phyloP scores from a whole-genome alignment of 2,329 filamentous ascomycete genomes.

The Phaeoacremonium minimum region DNA sequence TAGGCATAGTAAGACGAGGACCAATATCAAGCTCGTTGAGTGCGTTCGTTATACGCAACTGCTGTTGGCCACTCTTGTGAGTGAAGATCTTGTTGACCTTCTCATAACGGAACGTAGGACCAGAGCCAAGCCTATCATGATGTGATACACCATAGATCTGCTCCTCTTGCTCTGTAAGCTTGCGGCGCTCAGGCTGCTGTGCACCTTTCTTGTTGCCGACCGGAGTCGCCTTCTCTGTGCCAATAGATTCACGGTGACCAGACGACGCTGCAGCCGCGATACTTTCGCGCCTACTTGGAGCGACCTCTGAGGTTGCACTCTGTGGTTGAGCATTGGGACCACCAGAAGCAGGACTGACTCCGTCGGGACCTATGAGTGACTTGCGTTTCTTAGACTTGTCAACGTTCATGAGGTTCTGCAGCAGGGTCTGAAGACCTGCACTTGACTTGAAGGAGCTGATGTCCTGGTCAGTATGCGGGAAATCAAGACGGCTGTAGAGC shows the following conservation, averaged over 20 bases:
- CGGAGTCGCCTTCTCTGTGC: slow-evolving; percentile 29
- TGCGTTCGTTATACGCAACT: slow-evolving; percentile 68
- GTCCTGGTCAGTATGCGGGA: slow-evolving; percentile 66
- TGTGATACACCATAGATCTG: slow-evolving; percentile 77
- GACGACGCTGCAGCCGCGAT: slow-evolving; percentile 35
- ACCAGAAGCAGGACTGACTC: slow-evolving; percentile 38
- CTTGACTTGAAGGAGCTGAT: slow-evolving; percentile 78
- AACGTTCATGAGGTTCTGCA: slow-evolving; percentile 75
- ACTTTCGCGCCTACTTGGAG: slow-evolving; percentile 45
- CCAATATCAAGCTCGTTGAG: slow-evolving; percentile 70
- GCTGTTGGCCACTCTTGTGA: slow-evolving; percentile 72
- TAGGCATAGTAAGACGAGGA: slow-evolving; percentile 68
- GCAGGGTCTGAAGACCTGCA: slow-evolving; percentile 70
- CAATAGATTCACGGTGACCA: slow-evolving; percentile 40
- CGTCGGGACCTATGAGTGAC: slow-evolving; percentile 60
- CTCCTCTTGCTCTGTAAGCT: slow-evolving; percentile 73
- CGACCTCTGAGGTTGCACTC: slow-evolving; percentile 31
- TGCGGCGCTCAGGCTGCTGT: slow-evolving; percentile 54
- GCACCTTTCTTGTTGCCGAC: slow-evolving; percentile 47
- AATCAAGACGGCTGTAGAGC: slow-evolving; percentile 81
- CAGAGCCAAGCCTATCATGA: slow-evolving; percentile 79
- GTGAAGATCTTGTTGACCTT: slow-evolving; percentile 74
- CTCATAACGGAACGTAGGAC: slow-evolving; percentile 86
- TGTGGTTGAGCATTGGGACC: slow-evolving; percentile 22
- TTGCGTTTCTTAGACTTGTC: slow-evolving; percentile 90